These are phyloP conservation scores for Kluyveromyces siamensis DNA, from an alignment of 805 yeast genomes.

Conservation along the genomic window DNA sequence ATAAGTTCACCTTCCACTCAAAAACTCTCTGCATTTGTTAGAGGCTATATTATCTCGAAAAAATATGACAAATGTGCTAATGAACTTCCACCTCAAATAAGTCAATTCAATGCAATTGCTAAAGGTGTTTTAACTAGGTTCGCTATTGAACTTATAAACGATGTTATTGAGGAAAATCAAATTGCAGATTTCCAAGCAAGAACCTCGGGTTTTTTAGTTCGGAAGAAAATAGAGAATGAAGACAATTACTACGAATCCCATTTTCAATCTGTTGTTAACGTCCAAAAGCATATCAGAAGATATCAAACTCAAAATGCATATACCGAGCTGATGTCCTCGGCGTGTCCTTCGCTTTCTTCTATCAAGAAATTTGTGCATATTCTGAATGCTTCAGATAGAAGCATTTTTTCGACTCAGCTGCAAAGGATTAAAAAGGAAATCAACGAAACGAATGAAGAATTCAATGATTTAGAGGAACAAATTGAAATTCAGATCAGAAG, in stretches of 20 bases:
- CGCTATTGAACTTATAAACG: constrained; percentile 42
- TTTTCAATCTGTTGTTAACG: constrained; percentile 49
- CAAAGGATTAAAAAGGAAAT: constrained; percentile 62
- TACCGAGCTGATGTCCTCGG: constrained; percentile 54
- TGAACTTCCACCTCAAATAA: constrained; percentile 19
- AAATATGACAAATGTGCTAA: background rate
- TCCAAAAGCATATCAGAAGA: constrained; percentile 70
- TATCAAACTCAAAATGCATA: constrained; percentile 64
- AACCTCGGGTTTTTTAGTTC: constrained; percentile 38
- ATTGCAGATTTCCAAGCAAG: constrained; percentile 42
- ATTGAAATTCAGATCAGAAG: constrained; percentile 73
- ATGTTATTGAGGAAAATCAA: constrained; percentile 41
- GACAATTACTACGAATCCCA: constrained; percentile 46
- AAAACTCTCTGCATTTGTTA: background rate
- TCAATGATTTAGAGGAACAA: constrained; percentile 63
- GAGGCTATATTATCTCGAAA: constrained; percentile 1
- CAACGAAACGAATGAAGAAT: constrained; percentile 56
- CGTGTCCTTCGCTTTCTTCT: constrained; percentile 70
- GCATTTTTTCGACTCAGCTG: constrained; percentile 59
- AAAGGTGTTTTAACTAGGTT: constrained; percentile 60
- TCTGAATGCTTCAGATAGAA: constrained; percentile 62
- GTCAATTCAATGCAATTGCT: constrained; percentile 45
- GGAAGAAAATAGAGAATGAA: constrained; percentile 30
- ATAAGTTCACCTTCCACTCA: background rate
- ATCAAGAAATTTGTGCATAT: constrained; percentile 70